phyloP scores from a whole-genome alignment of 495 filamentous ascomycete species.

The Evansstolkia leycettana region DNA sequence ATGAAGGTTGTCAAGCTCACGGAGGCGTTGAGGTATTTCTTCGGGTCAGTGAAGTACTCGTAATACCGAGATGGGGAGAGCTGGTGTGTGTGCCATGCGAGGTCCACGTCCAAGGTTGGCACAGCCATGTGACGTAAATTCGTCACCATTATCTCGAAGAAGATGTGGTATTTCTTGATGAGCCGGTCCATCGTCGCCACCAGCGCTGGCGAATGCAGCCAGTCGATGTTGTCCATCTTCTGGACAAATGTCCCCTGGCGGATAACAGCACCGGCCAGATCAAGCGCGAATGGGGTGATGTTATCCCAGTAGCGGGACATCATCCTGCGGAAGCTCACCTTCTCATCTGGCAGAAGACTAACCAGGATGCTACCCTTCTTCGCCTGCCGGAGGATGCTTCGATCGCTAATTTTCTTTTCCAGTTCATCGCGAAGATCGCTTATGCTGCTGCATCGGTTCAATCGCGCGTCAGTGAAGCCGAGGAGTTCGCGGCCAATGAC shows the following conservation, averaged over 20 bases:
- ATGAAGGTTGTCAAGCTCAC: constrained; percentile 35
- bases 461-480: constrained; percentile 11
- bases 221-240: constrained; percentile 71
- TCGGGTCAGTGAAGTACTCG: constrained; percentile 27
- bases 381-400: constrained; percentile 8
- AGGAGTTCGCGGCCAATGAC: constrained; percentile 24
- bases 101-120: constrained; percentile 79
- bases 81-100: constrained; percentile 63
- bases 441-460: constrained; percentile 6
- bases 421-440: constrained; percentile 9
- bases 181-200: constrained; percentile 53
- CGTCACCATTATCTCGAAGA: constrained; percentile 50
- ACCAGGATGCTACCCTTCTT: not conserved
- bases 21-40: not conserved
- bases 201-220: constrained; percentile 58
- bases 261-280: constrained; percentile 68
- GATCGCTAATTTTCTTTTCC: constrained; percentile 4
- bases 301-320: constrained; percentile 77
- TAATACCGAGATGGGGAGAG: constrained; percentile 55
- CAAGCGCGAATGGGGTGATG: constrained; percentile 53
- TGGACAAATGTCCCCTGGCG: constrained; percentile 69
- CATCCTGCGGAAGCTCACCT: constrained; percentile 53
- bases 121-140: constrained; percentile 48
- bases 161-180: constrained; percentile 56
- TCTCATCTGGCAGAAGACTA: constrained; percentile 16